These are phyloP conservation scores for Tylopilus sp. DNA, from an alignment of 768 basidiomycete genomes.

Conservation along the genomic window DNA sequence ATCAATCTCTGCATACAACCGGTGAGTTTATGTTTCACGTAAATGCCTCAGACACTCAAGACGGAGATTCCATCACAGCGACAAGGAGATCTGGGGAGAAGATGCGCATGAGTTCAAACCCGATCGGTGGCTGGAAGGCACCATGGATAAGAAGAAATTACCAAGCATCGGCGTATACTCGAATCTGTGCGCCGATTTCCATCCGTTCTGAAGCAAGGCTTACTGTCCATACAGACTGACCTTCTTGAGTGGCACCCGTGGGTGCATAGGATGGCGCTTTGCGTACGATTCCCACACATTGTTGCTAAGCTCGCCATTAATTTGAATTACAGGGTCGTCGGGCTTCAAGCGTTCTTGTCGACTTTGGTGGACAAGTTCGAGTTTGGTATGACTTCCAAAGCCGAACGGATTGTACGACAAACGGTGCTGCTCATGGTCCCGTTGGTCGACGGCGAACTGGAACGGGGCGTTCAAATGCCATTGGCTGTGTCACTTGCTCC, in stretches of 20 bases:
- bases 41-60: background rate
- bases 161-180: constrained; percentile 13
- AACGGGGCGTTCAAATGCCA: constrained; percentile 31
- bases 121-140: constrained; percentile 7
- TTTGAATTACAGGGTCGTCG: constrained; percentile 32
- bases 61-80: background rate
- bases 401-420: constrained; percentile 22
- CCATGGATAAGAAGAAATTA: background rate
- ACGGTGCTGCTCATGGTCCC: constrained; percentile 31
- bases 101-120: constrained; percentile 21
- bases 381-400: constrained; percentile 35
- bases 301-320: background rate
- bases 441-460: constrained; percentile 31
- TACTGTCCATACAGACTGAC: constrained; percentile 11
- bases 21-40: constrained; percentile 32
- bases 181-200: constrained; percentile 1
- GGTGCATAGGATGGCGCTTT: constrained; percentile 28
- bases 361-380: constrained; percentile 54
- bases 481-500: constrained; percentile 14
- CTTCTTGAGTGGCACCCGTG: constrained; percentile 12
- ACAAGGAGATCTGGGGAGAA: constrained; percentile 25
- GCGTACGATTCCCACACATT: constrained; percentile 15
- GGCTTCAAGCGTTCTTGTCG: constrained; percentile 56
- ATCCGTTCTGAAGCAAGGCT: background rate
- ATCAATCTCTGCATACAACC: constrained; percentile 53